These are phyloP conservation scores for Lasiosphaeris hirsuta DNA, from an alignment of 495 filamentous ascomycete species.

Conservation along the genomic window DNA sequence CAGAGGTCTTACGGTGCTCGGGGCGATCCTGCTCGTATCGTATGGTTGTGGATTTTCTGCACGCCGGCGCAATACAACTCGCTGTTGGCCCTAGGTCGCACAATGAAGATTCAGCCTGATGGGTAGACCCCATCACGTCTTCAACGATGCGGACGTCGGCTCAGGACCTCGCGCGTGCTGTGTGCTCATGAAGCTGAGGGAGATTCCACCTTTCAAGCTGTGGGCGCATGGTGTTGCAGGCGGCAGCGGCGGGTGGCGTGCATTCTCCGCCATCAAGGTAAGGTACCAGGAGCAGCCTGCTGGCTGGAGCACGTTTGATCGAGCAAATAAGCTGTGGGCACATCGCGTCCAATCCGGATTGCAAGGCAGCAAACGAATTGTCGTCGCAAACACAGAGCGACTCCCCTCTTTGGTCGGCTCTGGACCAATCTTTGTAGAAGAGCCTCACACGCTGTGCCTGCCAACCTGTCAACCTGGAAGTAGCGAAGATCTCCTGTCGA, in stretches of 20 bases:
- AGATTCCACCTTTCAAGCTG: too few species aligned
- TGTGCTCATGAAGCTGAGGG: too few species aligned
- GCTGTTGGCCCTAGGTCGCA: neutral
- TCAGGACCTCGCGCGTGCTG: too few species aligned
- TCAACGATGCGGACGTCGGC: neutral
- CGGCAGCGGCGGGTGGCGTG: conserved; percentile 13
- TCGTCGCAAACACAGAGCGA: conserved; percentile 14
- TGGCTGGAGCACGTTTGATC: conserved; percentile 7
- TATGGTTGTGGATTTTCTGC: neutral
- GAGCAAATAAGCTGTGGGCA: neutral
- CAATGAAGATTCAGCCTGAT: neutral
- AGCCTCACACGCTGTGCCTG: conserved; percentile 17
- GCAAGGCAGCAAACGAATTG: conserved; percentile 15
- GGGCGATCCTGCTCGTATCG: neutral
- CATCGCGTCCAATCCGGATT: neutral
- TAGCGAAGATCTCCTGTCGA: conserved; percentile 5
- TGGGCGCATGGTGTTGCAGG: neutral
- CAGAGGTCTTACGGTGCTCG: neutral
- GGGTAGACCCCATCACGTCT: neutral
- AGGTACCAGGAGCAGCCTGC: too few species aligned
- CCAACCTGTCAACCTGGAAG: neutral
- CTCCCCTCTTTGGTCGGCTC: conserved; percentile 4
- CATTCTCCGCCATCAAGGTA: conserved; percentile 7
- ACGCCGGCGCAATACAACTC: conserved; percentile 1
- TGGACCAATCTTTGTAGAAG: conserved; percentile 5